Evolutionary conservation across 2,329 filamentous ascomycete species (phyloP).

Genomic region (Teratosphaeria pseudoeucalypti): DNA sequence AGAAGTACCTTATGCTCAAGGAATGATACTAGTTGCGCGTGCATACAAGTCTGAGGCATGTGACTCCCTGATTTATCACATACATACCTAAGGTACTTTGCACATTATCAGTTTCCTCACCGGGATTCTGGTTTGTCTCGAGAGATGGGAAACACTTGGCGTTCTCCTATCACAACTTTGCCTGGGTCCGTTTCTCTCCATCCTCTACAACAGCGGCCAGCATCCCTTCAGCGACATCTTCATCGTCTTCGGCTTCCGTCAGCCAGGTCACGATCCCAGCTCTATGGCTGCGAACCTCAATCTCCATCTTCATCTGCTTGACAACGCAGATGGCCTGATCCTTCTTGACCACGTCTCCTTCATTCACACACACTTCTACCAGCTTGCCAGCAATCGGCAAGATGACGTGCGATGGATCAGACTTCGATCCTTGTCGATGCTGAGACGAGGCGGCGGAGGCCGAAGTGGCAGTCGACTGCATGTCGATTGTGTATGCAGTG

Average conservation of each 20-base stretch:
- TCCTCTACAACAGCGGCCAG: slow-evolving; percentile 41
- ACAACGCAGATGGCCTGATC: slow-evolving; percentile 49
- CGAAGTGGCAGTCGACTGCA: slow-evolving; percentile 36
- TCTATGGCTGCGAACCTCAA: slow-evolving; percentile 47
- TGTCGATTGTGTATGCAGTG: slow-evolving; percentile 30
- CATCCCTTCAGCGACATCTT: slow-evolving; percentile 47
- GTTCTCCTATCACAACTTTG: slow-evolving; percentile 15
- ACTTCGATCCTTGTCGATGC: slow-evolving; percentile 41
- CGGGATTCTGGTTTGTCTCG: no score
- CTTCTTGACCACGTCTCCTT: slow-evolving; percentile 39
- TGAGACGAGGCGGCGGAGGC: slow-evolving; percentile 23
- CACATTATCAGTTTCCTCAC: no score
- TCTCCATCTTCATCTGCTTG: slow-evolving; percentile 60
- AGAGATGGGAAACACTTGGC: no score
- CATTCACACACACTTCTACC: slow-evolving; percentile 48
- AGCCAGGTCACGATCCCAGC: slow-evolving; percentile 43
- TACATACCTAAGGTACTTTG: no score
- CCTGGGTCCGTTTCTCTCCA: slow-evolving; percentile 11
- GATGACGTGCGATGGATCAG: slow-evolving; percentile 42
- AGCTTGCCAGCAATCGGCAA: slow-evolving; percentile 50
- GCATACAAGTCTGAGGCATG: no score
- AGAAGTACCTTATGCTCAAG: no score
- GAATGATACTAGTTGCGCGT: no score
- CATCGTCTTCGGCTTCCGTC: slow-evolving; percentile 43
- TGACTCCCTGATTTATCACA: no score